Evolutionary conservation across 164 flowering plant genomes (phyloP), one percentile per base, ranked within the genome.

Genomic region (Warburgia ugandensis): DNA sequence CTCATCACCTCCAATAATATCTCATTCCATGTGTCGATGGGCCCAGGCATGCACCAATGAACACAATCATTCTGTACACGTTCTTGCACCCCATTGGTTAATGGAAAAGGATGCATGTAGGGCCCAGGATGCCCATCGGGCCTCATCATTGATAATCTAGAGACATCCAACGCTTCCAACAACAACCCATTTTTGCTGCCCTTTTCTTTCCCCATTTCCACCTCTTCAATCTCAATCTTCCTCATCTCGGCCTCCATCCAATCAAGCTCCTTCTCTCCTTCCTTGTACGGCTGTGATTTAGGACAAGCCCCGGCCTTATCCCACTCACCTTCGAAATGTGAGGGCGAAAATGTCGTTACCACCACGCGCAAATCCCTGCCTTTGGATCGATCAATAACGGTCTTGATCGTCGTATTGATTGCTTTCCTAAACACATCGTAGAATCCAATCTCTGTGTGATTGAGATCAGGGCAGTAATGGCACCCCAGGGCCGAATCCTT

Each of bases 71-170:
- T 73, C 46, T 65, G 75, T 13, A 79, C 76, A 19, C 22, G 55
- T 0, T 74, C 78, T 6, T 76, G 72, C 48, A 72, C 66, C 45
- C 58, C 76, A 37, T 70, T n/a, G 0, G 81, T 77, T 39, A 83
- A 86, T 3, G 97, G 96, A 38, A 77, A 63, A 46, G 67, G 74
- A 13, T 68, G 50, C 60, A 87, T 56, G 58, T 80, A 91, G 0
- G 94, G 80, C 12, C 96, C 96, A 0, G 98, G 98, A 62, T 87
- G 98, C 35, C 96, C 96, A 55, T 87, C 95, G 8, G 98, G 95
- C 59, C 98, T 67, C 51, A 72, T 21, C 46, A 83, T 51, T 2
- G 78, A 70, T 55, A 85, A 75, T 17, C 52, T 63, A 4, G 68
- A 62, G 4, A 80, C 64, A 60, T 91, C 95, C 8, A 91, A 75